Base-by-base conservation (phyloP, 305 asterid genomes). In the Fraxinus sp. region DNA sequence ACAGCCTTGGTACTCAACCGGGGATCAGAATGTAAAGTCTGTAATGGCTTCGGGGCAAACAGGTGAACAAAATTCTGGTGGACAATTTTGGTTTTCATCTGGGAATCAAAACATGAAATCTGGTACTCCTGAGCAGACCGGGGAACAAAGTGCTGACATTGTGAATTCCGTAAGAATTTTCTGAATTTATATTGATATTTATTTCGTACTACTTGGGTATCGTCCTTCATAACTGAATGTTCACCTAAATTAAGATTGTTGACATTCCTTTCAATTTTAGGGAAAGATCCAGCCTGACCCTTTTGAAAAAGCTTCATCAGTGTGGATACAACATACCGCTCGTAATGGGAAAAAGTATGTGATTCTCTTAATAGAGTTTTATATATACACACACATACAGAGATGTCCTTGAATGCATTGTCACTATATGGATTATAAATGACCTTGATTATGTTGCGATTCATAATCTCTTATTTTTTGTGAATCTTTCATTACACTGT, bases 321-420 rank as follows among this genome's bases (percentile, higher is more conserved):
- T 89, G 79, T 95, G 98, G 98, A 91, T 80, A 84, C 93, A 91
- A 83, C 87, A 93, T 85, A 91, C 92, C 8, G 83, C 92, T 85
- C 94, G 89, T 79, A 86, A 83, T 59, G 98, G 98, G 75, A 95
- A 95, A 83, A 93, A 30, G 97, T 95, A 88, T 66, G 91, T 79
- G 78, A 78, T 77, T 85, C 75, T 75, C 36, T 83, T 81, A 72
- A 70, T 13, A 73, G 26, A 62, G 33, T 79, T 80, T 68, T 71
- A 46, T 68, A 35, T 68, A 43, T 52, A 18, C 26, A 55, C 18
- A 26, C 72, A 62, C 11, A 6, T n/a, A 39, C 59, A 77, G 68
- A 5, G 46, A 22, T 78, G 36, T 55, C 66, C 37, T 16, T 55
- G 36, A 11, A 36, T 33, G 78, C 39, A 66, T 64, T 78, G 32